Evolutionary conservation across 2,329 filamentous ascomycete genomes (phyloP), one percentile per base, ranked within the genome.

Genomic region (Xylaria sp.): DNA sequence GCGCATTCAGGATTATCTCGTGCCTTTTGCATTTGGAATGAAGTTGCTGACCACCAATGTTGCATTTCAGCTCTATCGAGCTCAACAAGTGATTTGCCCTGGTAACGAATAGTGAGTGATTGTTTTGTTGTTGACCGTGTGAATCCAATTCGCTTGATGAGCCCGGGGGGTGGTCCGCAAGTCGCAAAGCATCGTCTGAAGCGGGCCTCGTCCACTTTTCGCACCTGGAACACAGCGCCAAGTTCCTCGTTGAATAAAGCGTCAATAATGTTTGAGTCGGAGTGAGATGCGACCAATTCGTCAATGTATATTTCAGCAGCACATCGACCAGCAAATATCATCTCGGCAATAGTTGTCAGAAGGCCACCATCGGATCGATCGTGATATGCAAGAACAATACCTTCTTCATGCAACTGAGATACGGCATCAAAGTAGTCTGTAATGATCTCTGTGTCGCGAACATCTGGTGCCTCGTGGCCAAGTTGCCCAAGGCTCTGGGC

Each of bases 251-350:
- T 97, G 88, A 99, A 98, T 23, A 99, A 87, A 0, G 92, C 88
- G 65, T 93, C 89, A 7, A 97, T 83, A 20, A 97, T 81, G 75
- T 89, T 84, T 1, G 89, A 85, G 54, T 88, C 83, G 10, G 86
- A 86, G 51, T 90, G 85, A 28, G 88, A 89, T 68, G 88, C 89
- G 33, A 87, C 82, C 46, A 94, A 84, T 63, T 87, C 88, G 77
- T 97, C 94, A 66, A 97, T 84, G 85, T 93, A 92, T 68, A 98
- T 85, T 74, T 97, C 92, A 36, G 93, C 87, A 69, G 95, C 96
- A 76, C 93, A 97, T 65, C 94, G 92, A 33, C 96, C 96, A 38
- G 96, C 95, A 79, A 98, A 98, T 89, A 97, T 97, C 96, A 98
- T 98, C 82, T 99, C 96, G 2, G 90, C 93, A 40, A 98, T 83